These are phyloP conservation scores for Tolypocladium ovalisporum DNA, from an alignment of 2,329 filamentous ascomycete species.

Conservation along the genomic window DNA sequence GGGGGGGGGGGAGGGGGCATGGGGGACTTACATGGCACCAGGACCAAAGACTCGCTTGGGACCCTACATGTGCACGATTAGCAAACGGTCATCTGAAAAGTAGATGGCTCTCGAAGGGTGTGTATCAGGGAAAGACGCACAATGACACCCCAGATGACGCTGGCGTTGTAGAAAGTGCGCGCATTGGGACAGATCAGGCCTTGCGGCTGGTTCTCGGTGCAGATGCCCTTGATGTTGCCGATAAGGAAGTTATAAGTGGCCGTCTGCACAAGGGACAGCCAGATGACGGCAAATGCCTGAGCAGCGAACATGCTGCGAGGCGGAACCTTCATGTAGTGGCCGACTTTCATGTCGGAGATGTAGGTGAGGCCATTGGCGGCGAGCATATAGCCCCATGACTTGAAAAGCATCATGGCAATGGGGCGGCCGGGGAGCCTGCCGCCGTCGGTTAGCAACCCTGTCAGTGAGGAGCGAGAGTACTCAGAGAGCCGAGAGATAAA, in stretches of 20 bases:
- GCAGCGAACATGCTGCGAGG: constrained; percentile 34
- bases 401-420: constrained; percentile 37
- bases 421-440: constrained; percentile 26
- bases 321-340: constrained; percentile 40
- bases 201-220: constrained; percentile 31
- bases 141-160: constrained; percentile 49
- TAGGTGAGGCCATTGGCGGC: constrained; percentile 31
- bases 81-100: neutral
- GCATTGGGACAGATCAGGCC: constrained; percentile 44
- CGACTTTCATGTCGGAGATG: constrained; percentile 36
- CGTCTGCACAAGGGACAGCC: constrained; percentile 23
- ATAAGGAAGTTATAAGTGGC: constrained; percentile 24
- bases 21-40: neutral
- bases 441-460: neutral
- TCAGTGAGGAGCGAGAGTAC: neutral
- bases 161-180: constrained; percentile 46
- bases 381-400: constrained; percentile 31
- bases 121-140: constrained; percentile 11
- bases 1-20: fast-evolving
- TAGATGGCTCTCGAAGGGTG: neutral
- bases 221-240: constrained; percentile 39
- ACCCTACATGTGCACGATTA: neutral
- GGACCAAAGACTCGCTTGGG: neutral
- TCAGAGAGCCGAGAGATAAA: neutral
- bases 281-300: constrained; percentile 24